Evolutionary conservation across 2,329 filamentous ascomycete genomes (phyloP), one percentile per base, ranked within the genome.

Genomic region (Sclerotinia borealis): DNA sequence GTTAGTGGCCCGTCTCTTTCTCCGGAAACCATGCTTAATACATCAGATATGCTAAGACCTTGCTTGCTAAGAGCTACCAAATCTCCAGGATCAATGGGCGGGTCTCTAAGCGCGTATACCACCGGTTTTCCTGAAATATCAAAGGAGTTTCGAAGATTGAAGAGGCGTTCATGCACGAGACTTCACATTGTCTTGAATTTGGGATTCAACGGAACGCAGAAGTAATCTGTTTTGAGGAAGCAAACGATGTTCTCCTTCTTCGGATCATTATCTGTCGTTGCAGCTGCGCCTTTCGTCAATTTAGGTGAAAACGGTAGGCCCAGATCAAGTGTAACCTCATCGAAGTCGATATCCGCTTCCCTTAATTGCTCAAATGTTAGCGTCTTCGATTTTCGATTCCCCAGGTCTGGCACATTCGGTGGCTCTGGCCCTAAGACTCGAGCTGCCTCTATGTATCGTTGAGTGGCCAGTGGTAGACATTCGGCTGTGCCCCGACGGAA

Each of bases 381-480:
- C 22, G 31, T 31, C 31, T 51, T 51, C 3, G 15, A 36, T 25
- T 51, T 51, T 25, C 49, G 36, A 11, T 36, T 51, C 13, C 49
- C 49, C 1, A 51, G 25, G 36, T 51, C 31, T 4, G 31, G 49
- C 36, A 51, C 49, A 17, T 51, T 51, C 1, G 49, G 49, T 3
- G 49, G 49, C 1, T 51, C 49, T 2, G 61, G 63, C 1, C 73
- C 74, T 17, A 67, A 69, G 11, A 76, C 47, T 51, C 75, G 68
- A 7, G 65, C 61, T 5, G 72, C 74, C n/a, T 67, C 19, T 8
- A 73, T 61, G 48, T 75, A 75, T 22, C 54, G 52, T 61, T 75
- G 72, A 13, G 71, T 70, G 6, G 74, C 74, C 11, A 68, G n/a
- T 1, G 69, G 66, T 2, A 75, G 77, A 3, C 50, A 67, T 55